phyloP scores from a whole-genome alignment of 805 yeast genomes.

The Schwanniomyces yamadae region DNA sequence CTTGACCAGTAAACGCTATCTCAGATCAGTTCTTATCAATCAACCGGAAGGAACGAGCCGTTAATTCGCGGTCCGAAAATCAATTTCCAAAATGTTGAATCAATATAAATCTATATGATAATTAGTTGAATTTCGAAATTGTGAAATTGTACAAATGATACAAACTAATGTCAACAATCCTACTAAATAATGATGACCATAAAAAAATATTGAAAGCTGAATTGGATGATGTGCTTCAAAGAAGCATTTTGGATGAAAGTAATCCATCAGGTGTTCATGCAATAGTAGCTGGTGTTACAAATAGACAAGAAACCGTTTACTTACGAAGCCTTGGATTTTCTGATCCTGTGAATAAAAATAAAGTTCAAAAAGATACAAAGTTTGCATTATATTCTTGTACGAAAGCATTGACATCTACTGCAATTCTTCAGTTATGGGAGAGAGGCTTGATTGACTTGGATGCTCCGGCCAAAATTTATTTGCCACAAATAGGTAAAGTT shows the following conservation, averaged over 20 bases:
- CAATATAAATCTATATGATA: too few species aligned
- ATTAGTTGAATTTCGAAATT: too few species aligned
- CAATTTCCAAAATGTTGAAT: too few species aligned
- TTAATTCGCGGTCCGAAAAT: too few species aligned
- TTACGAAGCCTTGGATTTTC: slow-evolving; percentile 22
- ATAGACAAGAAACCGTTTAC: slow-evolving; percentile 20
- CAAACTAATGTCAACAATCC: too few species aligned
- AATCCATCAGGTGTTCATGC: slow-evolving; percentile 18
- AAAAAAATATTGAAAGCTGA: too few species aligned
- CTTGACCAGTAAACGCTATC: too few species aligned
- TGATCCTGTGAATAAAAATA: slow-evolving; percentile 14
- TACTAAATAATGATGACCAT: too few species aligned
- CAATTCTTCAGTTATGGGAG: slow-evolving; percentile 33
- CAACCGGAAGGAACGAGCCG: too few species aligned
- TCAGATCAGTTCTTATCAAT: too few species aligned
- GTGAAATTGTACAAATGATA: too few species aligned
- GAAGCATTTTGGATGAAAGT: slow-evolving; percentile 3
- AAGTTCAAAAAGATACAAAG: slow-evolving; percentile 16
- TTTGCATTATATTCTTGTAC: slow-evolving; percentile 29
- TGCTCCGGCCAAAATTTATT: slow-evolving; percentile 27
- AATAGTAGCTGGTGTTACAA: slow-evolving; percentile 29
- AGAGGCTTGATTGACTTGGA: slow-evolving; percentile 33
- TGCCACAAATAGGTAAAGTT: slow-evolving; percentile 31
- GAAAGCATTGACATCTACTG: slow-evolving; percentile 36
- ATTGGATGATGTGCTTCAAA: not conserved